Percentiles rank a stretch among this genome's conserved stretches.
Evolutionary conservation across 768 basidiomycete genomes (phyloP).

Genomic region (Tricholoma hemisulphureum): DNA sequence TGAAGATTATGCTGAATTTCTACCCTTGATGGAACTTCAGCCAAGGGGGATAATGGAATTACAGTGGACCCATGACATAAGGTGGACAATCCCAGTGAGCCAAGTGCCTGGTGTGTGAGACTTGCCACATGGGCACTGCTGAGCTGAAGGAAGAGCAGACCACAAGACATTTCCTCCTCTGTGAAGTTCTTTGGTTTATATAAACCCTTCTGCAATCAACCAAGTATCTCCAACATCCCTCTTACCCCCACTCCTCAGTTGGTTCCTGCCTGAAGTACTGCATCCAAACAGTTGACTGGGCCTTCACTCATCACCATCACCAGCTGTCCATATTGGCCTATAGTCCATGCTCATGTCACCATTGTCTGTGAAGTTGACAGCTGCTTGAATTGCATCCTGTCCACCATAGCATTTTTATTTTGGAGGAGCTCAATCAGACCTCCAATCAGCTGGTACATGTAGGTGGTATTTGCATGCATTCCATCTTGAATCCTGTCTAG

Average conservation of each 20-base stretch:
- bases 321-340: background rate
- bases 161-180: background rate
- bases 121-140: background rate
- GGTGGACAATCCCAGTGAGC: background rate
- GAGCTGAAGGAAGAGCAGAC: background rate
- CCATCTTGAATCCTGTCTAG: conserved; percentile 3
- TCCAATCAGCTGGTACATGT: conserved; percentile 5
- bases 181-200: background rate
- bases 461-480: background rate
- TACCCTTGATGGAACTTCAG: background rate
- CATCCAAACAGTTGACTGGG: background rate
- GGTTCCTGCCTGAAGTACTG: background rate
- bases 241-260: background rate
- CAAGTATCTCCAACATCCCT: too few species aligned
- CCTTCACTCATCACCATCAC: background rate
- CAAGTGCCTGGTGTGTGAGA: background rate
- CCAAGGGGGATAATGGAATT: background rate
- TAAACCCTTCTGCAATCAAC: too few species aligned
- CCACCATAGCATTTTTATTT: background rate
- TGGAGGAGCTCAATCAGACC: conserved; percentile 1
- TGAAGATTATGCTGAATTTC: background rate
- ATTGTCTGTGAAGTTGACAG: background rate
- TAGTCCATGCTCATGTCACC: background rate
- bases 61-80: background rate
- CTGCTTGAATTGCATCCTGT: background rate